Conservation (phyloP, 1,284 basidiomycete genomes). For the Baeospora myosura region DNA sequence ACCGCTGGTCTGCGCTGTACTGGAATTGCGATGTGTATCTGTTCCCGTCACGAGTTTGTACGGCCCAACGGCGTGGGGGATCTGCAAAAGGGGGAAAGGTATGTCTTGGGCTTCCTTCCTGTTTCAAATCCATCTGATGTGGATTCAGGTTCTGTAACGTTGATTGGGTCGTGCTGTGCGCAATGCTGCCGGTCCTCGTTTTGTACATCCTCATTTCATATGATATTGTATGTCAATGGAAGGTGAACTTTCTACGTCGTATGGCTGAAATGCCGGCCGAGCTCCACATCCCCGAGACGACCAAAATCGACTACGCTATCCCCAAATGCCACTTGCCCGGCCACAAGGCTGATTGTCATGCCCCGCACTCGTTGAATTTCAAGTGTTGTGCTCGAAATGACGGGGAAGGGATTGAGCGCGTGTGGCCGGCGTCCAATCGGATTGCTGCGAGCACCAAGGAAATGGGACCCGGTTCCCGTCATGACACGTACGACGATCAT, state of each 20-base stretch:
- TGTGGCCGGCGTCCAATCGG: neutral
- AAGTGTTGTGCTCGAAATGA: neutral
- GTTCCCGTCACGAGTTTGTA: slow-evolving; percentile 16
- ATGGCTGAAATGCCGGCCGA: neutral
- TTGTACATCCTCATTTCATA: slow-evolving; percentile 2
- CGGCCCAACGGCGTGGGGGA: slow-evolving; percentile 12
- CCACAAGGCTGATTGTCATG: neutral
- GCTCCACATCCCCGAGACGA: neutral
- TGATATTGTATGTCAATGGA: slow-evolving; percentile 11
- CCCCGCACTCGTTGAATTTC: neutral
- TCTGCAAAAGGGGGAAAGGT: slow-evolving; percentile 20
- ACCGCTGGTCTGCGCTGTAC: neutral
- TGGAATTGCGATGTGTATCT: slow-evolving; percentile 12
- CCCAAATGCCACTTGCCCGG: neutral
- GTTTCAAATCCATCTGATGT: neutral
- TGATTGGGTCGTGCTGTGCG: slow-evolving; percentile 16
- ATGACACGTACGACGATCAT: neutral
- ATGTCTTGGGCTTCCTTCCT: neutral
- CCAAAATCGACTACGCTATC: neutral
- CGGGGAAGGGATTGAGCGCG: neutral
- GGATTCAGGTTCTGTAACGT: slow-evolving; percentile 19
- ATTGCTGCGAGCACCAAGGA: neutral
- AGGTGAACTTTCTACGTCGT: neutral
- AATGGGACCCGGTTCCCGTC: slow-evolving; percentile 2
- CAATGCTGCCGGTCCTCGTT: neutral